Evolutionary conservation across 208 protist genomes (phyloP).

Genomic region (Spongospora subterranea): DNA sequence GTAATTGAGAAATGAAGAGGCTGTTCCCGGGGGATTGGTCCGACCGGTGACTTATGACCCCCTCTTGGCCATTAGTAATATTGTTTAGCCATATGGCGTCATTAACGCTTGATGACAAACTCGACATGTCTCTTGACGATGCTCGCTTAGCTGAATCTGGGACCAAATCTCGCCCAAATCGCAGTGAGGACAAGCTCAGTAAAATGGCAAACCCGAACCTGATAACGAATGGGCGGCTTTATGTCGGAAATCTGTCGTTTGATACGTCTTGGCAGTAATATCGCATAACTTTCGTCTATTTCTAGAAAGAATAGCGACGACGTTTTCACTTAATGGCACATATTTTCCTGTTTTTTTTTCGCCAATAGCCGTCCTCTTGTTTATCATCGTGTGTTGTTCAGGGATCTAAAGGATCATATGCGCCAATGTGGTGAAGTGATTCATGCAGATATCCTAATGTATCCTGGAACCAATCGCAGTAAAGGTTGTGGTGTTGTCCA

Average conservation of each 20-base stretch:
- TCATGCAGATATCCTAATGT: constrained; percentile 43
- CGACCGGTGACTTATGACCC: too few species aligned
- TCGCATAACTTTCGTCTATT: too few species aligned
- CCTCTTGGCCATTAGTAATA: too few species aligned
- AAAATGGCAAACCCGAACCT: not conserved
- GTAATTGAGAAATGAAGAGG: too few species aligned
- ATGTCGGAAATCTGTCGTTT: constrained; percentile 27
- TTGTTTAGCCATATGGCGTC: too few species aligned
- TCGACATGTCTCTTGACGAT: not conserved
- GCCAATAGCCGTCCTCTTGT: not conserved
- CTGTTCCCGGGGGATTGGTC: too few species aligned
- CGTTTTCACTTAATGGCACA: too few species aligned
- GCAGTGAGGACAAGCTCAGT: too few species aligned
- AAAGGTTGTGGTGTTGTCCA: constrained; percentile 41
- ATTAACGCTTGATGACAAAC: not conserved
- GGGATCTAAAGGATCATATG: constrained; percentile 58
- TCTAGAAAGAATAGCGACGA: too few species aligned
- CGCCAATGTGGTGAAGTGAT: constrained; percentile 17
- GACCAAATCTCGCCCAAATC: not conserved
- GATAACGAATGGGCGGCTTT: not conserved
- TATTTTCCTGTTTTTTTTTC: too few species aligned
- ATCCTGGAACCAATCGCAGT: not conserved
- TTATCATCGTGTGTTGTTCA: not conserved
- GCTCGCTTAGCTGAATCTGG: not conserved
- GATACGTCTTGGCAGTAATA: constrained; percentile 33